Conservation (phyloP, 306 rosid genomes). For the Ormosia emarginata region DNA sequence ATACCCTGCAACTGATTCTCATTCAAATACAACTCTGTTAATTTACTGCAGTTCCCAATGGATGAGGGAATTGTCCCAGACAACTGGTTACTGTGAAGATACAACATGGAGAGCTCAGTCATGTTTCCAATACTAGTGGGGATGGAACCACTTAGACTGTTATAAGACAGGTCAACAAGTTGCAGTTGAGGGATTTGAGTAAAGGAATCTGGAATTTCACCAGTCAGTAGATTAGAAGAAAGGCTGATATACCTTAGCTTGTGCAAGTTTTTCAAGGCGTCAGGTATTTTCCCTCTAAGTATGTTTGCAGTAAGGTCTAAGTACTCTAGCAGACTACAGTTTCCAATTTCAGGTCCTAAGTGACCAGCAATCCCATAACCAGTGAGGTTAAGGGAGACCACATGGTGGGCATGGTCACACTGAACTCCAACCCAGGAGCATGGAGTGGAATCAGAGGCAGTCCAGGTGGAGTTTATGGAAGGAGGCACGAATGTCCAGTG, state of each 20-base stretch:
- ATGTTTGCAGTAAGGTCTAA: constrained; percentile 45
- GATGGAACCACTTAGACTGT: constrained; percentile 51
- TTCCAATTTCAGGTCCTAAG: constrained; percentile 55
- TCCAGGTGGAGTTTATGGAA: constrained; percentile 53
- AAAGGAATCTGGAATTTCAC: constrained; percentile 49
- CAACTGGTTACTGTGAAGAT: constrained; percentile 37
- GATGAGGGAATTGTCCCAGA: constrained; percentile 66
- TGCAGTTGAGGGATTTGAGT: constrained; percentile 40
- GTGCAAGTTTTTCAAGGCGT: constrained; percentile 29
- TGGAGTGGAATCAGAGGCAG: constrained; percentile 56
- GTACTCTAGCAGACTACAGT: constrained; percentile 37
- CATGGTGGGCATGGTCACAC: constrained; percentile 46
- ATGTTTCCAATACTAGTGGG: constrained; percentile 54
- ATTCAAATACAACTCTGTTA: constrained; percentile 39
- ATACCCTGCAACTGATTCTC: constrained; percentile 44
- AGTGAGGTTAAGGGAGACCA: constrained; percentile 54
- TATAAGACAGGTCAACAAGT: constrained; percentile 35
- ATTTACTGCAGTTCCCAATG: constrained; percentile 54
- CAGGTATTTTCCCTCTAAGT: constrained; percentile 52
- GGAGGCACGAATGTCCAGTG: constrained; percentile 50
- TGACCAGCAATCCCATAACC: constrained; percentile 44
- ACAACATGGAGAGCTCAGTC: constrained; percentile 31
- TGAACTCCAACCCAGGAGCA: constrained; percentile 74
- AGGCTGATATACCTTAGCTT: constrained; percentile 30
- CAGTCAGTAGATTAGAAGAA: constrained; percentile 33